Evolutionary conservation across 2,329 filamentous ascomycete genomes (phyloP), one percentile per base, ranked within the genome.

Genomic region (Oidium heveae): DNA sequence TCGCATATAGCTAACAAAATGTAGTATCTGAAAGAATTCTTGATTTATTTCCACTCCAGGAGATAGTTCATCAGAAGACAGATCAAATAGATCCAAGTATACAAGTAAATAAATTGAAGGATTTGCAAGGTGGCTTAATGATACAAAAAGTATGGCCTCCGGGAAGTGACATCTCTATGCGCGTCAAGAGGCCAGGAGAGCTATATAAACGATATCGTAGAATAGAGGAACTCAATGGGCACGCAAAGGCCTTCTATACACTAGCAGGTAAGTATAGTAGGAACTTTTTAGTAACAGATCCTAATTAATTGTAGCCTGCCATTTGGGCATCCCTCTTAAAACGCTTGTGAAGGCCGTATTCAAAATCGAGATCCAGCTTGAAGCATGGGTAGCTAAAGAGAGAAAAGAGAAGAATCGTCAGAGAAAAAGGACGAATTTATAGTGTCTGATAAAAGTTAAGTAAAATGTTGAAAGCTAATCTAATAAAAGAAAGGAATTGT

Each of bases 211-310:
- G 63, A 4, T 70, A 68, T 58, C 66, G 67, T 16, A 66, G 56
- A 5, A 61, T 66, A n/a, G 65, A 67, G 4, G 70, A 74, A 9
- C 63, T 75, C 33, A 66, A 69, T 0, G 65, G 66, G 8, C 58
- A 61, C 2, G 71, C 70, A 0, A 71, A 63, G 46, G 58, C 60
- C 0, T 69, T 75, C 49, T 73, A 71, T 56, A 62, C 63, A 13
- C 65, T 67, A 56, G 69, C 68, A 41, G 71, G 71, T 54, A 64
- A 64, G 46, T 55, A 67, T 2, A 63, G 18, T 32, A 12, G 28
- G 32, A 16, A n/a, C 12, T 13, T 43, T 15, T 37, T 16, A 16
- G 20, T 15, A 50, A 18, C 2, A 34, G 34, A 20, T 22, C n/a
- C 15, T 43, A n/a, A 24, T 44, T 52, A 2, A 20, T 18, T 46